Evolutionary conservation across 2,329 filamentous ascomycete species (phyloP).

Genomic region (Colletotrichum sp.): DNA sequence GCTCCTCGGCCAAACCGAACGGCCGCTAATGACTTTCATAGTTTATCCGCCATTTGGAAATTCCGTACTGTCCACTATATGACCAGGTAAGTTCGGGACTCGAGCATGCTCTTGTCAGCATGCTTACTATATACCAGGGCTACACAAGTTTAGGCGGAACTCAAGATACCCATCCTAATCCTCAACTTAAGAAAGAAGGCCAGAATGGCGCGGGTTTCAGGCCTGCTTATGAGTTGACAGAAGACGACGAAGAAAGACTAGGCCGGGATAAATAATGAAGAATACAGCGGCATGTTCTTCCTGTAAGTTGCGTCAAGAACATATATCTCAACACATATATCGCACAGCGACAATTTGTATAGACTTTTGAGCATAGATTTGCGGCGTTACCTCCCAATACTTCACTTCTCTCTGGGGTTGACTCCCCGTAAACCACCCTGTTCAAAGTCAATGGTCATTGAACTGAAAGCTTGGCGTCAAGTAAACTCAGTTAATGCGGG

Average conservation of each 20-base stretch:
- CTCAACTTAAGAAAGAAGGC: constrained; percentile 60
- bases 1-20: not conserved
- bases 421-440: not conserved
- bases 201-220: constrained; percentile 53
- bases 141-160: constrained; percentile 94
- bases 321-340: not conserved
- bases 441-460: not conserved
- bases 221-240: constrained; percentile 77
- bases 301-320: not conserved
- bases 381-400: not conserved
- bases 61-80: constrained; percentile 88
- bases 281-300: not conserved
- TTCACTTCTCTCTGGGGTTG: not conserved
- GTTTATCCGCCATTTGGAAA: constrained; percentile 80
- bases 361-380: constrained; percentile 3
- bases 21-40: constrained; percentile 33
- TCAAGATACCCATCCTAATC: constrained; percentile 89
- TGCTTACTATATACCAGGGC: constrained; percentile 47
- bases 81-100: constrained; percentile 50
- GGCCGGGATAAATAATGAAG: constrained; percentile 64
- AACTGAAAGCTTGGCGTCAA: not conserved
- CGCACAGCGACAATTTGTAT: not conserved
- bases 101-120: accelerated
- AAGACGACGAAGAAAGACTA: constrained; percentile 79
- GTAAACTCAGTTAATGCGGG: not conserved